Evolutionary conservation across 139 green algal genomes (phyloP).

Genomic region (Dunaliella sp.): DNA sequence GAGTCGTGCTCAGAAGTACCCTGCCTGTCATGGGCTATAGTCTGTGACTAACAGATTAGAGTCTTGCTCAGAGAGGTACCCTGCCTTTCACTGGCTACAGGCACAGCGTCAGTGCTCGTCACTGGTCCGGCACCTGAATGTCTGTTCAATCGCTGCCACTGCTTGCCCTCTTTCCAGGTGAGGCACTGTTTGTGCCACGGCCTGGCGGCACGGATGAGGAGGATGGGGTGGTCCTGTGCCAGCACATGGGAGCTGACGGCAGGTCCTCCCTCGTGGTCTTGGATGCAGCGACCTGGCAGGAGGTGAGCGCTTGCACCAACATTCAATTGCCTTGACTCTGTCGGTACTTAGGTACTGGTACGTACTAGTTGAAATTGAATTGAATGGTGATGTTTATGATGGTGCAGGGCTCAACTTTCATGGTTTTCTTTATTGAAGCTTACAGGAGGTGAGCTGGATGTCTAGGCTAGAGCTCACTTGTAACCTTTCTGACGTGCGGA

Average conservation of each 20-base stretch:
- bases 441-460: too few relatives aligned
- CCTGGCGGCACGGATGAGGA: slow-evolving; percentile 59
- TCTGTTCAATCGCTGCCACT: neutral
- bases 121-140: neutral
- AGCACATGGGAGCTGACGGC: slow-evolving; percentile 49
- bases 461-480: too few relatives aligned
- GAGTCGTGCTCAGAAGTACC: neutral
- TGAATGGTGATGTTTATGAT: too few relatives aligned
- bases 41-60: neutral
- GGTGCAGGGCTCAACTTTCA: too few relatives aligned
- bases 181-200: slow-evolving; percentile 65
- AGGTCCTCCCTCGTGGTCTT: slow-evolving; percentile 61
- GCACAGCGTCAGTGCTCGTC: neutral
- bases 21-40: neutral
- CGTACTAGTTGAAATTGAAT: too few relatives aligned
- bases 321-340: too few relatives aligned
- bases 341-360: too few relatives aligned
- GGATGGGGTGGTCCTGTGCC: slow-evolving; percentile 68
- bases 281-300: slow-evolving; percentile 55
- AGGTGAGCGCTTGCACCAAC: too few relatives aligned
- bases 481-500: too few relatives aligned
- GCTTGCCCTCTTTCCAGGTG: too few relatives aligned
- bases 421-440: too few relatives aligned
- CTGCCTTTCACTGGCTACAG: too few relatives aligned
- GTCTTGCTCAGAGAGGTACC: neutral